Conservation (phyloP, 1,284 basidiomycete species). For the Uromyces viciae-fabae region DNA sequence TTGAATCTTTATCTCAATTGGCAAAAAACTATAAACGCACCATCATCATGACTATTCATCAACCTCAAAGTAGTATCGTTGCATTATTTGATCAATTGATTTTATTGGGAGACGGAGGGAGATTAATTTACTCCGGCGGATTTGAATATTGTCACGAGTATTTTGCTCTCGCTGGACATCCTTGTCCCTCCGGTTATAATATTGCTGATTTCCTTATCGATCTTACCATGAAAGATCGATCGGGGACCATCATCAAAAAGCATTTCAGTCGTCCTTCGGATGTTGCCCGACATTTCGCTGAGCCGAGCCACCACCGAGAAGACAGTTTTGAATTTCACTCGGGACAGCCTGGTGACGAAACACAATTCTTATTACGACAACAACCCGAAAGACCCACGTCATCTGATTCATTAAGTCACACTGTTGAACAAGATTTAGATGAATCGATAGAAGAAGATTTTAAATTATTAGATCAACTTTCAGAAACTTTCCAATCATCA, state of each 20-base stretch:
- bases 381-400: slow-evolving; percentile 7
- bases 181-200: slow-evolving; percentile 92
- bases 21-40: slow-evolving; percentile 88
- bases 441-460: not conserved
- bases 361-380: slow-evolving; percentile 9
- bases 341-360: not conserved
- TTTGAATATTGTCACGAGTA: slow-evolving; percentile 72
- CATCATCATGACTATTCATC: slow-evolving; percentile 94
- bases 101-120: slow-evolving; percentile 71
- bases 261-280: not conserved
- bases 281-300: not conserved
- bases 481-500: slow-evolving; percentile 69
- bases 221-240: slow-evolving; percentile 53
- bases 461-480: slow-evolving; percentile 63
- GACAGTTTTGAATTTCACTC: slow-evolving; percentile 9
- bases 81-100: slow-evolving; percentile 88
- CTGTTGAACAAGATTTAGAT: not conserved
- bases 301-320: not conserved
- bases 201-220: slow-evolving; percentile 88
- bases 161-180: slow-evolving; percentile 71
- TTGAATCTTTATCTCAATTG: slow-evolving; percentile 79
- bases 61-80: slow-evolving; percentile 96
- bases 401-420: not conserved
- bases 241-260: not conserved
- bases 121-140: slow-evolving; percentile 76